Conservation (phyloP, 2,329 filamentous ascomycete species). For the Fusarium sp. region DNA sequence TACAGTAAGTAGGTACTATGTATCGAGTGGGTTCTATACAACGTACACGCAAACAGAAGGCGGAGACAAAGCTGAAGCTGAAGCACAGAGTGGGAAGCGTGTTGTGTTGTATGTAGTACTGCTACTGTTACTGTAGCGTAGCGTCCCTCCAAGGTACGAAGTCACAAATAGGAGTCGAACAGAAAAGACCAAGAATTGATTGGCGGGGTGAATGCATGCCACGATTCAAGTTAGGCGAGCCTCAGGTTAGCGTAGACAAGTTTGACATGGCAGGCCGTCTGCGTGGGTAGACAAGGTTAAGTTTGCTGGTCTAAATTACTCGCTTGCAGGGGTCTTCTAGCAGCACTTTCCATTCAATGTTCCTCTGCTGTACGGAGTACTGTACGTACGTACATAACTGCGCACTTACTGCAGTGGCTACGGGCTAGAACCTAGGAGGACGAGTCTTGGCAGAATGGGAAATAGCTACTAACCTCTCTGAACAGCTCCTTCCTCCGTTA, state of each 20-base stretch:
- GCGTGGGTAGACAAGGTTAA: constrained; percentile 28
- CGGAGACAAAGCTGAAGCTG: constrained; percentile 21
- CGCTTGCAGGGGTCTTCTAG: constrained; percentile 27
- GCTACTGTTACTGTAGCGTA: background rate
- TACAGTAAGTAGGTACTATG: background rate
- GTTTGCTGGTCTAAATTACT: constrained; percentile 3
- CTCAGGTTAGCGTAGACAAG: constrained; percentile 30
- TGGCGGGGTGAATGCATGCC: constrained; percentile 27
- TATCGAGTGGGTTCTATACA: background rate
- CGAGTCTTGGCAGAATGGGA: background rate
- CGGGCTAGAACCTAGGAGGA: background rate
- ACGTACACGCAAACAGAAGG: constrained; percentile 5
- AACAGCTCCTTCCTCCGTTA: background rate
- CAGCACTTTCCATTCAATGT: background rate
- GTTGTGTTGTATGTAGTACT: background rate
- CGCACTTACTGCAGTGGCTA: background rate
- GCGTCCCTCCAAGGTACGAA: background rate
- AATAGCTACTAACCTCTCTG: background rate
- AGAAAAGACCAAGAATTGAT: constrained; percentile 26
- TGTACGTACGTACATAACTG: background rate
- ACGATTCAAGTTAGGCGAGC: constrained; percentile 37
- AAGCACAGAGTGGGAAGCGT: constrained; percentile 20
- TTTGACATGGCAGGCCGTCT: constrained; percentile 4
- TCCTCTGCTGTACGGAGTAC: background rate
- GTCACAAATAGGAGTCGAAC: constrained; percentile 35